Percentiles rank a stretch among this genome's conserved stretches.
Conservation (phyloP, 1,284 basidiomycete species). For the Tetrapyrgos nigripes region DNA sequence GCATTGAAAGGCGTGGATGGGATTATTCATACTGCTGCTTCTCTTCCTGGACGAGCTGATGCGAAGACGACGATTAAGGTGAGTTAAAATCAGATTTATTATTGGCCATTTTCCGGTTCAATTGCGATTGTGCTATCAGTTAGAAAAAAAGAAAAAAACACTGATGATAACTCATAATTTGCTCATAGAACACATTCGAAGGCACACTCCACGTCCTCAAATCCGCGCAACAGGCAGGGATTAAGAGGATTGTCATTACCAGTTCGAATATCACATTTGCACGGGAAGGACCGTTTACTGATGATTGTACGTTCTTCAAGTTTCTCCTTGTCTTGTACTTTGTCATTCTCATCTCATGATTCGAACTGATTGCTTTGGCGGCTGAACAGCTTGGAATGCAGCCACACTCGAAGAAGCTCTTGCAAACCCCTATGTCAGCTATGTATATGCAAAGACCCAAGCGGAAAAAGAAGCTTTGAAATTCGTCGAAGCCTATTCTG, state of each 20-base stretch:
- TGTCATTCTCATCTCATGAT: neutral
- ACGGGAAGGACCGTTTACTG: neutral
- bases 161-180: no score
- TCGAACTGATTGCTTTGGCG: no score
- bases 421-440: neutral
- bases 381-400: neutral
- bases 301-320: neutral
- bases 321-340: neutral
- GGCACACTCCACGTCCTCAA: slow-evolving; percentile 34
- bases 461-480: neutral
- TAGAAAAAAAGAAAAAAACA: neutral
- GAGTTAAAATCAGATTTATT: neutral
- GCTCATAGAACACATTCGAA: slow-evolving; percentile 32
- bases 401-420: neutral
- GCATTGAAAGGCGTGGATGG: slow-evolving; percentile 21
- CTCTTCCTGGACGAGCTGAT: neutral
- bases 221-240: slow-evolving; percentile 33
- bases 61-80: neutral
- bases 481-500: neutral
- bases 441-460: neutral
- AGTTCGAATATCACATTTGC: neutral
- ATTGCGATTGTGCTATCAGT: neutral
- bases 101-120: neutral
- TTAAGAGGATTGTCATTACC: slow-evolving; percentile 20
- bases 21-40: neutral